Base-by-base conservation (phyloP, 768 basidiomycete genomes). In the Cubamyces sp. region DNA sequence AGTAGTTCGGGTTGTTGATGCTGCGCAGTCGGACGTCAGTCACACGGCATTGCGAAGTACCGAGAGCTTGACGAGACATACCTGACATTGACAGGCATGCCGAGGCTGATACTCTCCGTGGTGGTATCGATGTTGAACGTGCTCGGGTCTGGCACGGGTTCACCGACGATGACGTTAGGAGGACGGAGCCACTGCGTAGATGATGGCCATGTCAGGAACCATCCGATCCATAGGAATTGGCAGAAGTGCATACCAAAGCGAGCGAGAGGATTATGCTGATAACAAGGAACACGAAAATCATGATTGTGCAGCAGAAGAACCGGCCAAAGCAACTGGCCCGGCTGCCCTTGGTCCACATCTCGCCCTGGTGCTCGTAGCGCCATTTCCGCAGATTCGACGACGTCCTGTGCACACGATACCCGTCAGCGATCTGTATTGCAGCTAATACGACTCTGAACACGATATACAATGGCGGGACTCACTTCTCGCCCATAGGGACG, bases 1-100 rank as follows among this genome's bases (percentile, higher is more conserved):
- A 92, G 74, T 84, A 92, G 72, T 94, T 94, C 28, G 92, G 92
- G 68, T 94, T 94, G 70, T 77, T 77, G 57, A 93, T 88, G 28
- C 91, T 94, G 34, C 34, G 9, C 9, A n/a, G n/a, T n/a, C n/a
- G 9, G 34, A 34, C 34, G 34, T 34, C 34, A 34, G 34, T 5
- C 6, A 34, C 34, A 34, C 34, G 6, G 66, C 18, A 28, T 18
- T 39, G n/a, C n/a, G 25, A 34, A 34, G 34, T 1, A 34, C 34
- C 5, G 9, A 41, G 56, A 15, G 8, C n/a, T 14, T 16, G 26
- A 3, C 21, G 25, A 23, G 34, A 73, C 87, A 57, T 66, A 91
- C 89, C 82, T 79, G 65, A 92, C 85, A 66, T 85, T 80, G n/a
- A 91, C 78, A 37, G 80, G 82, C 46, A 92, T 77, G 64, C 86